phyloP scores from a whole-genome alignment of 306 rosid species.

The Medicago arabica region DNA sequence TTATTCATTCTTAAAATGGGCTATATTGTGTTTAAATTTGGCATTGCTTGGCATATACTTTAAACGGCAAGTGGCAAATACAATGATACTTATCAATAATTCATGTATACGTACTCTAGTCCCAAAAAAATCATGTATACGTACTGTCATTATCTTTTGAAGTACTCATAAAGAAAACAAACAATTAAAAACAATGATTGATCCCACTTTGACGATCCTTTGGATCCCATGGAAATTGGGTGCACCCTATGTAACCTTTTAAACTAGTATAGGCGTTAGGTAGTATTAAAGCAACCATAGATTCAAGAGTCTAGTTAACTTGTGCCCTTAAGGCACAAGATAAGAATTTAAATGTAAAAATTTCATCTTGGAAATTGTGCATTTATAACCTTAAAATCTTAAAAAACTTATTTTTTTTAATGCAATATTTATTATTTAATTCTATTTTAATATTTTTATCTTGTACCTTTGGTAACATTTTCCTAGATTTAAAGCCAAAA shows the following conservation, averaged over 20 bases:
- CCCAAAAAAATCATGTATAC: not conserved
- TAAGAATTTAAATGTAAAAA: no score
- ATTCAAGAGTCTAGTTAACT: no score
- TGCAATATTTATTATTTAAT: no score
- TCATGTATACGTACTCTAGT: slow-evolving; percentile 14
- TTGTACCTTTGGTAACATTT: no score
- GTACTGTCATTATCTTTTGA: slow-evolving; percentile 43
- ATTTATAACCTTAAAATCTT: no score
- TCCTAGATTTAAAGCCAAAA: slow-evolving; percentile 16
- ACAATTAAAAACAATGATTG: slow-evolving; percentile 68
- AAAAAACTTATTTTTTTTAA: no score
- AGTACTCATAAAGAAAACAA: slow-evolving; percentile 45
- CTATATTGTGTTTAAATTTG: not conserved
- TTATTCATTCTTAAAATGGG: slow-evolving; percentile 21
- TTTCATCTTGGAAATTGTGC: no score
- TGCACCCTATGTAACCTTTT: slow-evolving; percentile 41
- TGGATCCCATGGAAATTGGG: slow-evolving; percentile 58
- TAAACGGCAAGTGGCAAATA: slow-evolving; percentile 53
- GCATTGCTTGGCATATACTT: slow-evolving; percentile 43
- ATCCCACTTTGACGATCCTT: slow-evolving; percentile 54
- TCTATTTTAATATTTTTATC: no score
- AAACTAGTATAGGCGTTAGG: slow-evolving; percentile 1
- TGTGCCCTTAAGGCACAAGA: no score
- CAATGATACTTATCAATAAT: slow-evolving; percentile 45
- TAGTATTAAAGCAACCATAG: slow-evolving; percentile 42